Percentiles rank a stretch among this genome's conserved stretches.
phyloP scores from a whole-genome alignment of 768 basidiomycete genomes.

The Phaeotremella skinneri region DNA sequence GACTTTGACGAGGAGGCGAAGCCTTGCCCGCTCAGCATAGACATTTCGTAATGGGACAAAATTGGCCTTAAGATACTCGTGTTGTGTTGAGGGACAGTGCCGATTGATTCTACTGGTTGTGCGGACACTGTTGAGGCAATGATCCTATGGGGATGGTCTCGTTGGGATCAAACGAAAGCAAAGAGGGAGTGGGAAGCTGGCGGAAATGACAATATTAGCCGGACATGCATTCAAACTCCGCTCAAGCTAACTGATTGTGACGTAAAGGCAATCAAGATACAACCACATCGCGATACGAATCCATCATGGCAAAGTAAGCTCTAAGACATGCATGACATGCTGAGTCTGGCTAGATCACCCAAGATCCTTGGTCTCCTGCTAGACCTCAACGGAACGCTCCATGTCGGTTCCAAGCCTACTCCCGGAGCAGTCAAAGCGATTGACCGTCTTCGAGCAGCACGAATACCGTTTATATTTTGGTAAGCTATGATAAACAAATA shows the following conservation, averaged over 20 bases:
- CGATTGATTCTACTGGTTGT: no score
- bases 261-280: no score
- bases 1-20: background rate
- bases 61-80: background rate
- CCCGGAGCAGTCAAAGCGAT: conserved; percentile 58
- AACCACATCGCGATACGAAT: no score
- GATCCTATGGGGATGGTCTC: no score
- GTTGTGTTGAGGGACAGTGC: background rate
- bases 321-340: no score
- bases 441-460: conserved; percentile 41
- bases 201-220: no score
- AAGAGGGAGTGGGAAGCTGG: no score
- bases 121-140: no score
- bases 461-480: conserved; percentile 55
- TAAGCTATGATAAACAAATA: conserved; percentile 19
- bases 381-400: conserved; percentile 68
- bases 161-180: no score
- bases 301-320: background rate
- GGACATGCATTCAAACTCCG: background rate
- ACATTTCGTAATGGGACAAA: background rate
- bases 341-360: conserved; percentile 9
- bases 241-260: no score
- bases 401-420: conserved; percentile 59
- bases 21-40: background rate
- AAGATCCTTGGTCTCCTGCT: conserved; percentile 60